Evolutionary conservation across 1,284 basidiomycete species (phyloP), one percentile per base, ranked within the genome.

Genomic region (Microbotryum silenes-acaulis): DNA sequence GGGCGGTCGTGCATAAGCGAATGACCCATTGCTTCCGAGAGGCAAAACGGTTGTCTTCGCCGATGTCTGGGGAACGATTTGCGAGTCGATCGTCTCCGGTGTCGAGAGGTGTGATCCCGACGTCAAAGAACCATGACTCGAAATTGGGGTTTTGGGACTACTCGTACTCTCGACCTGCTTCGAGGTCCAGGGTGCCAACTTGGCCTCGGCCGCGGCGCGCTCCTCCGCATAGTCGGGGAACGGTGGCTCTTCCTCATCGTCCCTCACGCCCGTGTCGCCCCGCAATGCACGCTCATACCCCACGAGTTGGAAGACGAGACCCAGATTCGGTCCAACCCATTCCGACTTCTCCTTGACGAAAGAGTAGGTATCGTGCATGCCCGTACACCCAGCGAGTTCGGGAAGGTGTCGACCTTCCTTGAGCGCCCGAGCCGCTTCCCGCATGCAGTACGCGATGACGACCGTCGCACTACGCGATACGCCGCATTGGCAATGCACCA

Each of bases 401-500:
- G 45, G 31, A 20, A 59, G 57, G 18, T 65, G 58, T 21, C 69
- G 57, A n/a, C 74, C 64, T 16, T 59, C 60, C 53, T 71, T 71
- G 3, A 84, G 82, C 55, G 83, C 84, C 54, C 83, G 80, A 46
- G 87, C 85, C 21, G 92, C 91, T 42, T 91, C 89, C 57, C 89
- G 85, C 92, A 97, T 97, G 67, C 96, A 88, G 67, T 96, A 84
- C 44, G 92, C 93, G 64, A 97, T 94, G 53, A 88, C 83, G 70
- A 97, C 78, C 1, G 93, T 97, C 20, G 92, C 93, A 25, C 89
- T 93, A 67, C 93, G 84, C 25, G 91, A 96, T 31, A 97, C 89
- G 67, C 93, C 93, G 76, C 92, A 96, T 78, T 97, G 93, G 75
- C 91, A 96, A 75, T 96, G 92, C 60, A 96, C 85, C 67, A 96